A percentile compares a stretch with the other conserved stretches of the same genome.
Conservation (phyloP, 768 basidiomycete genomes). For the Agaricus subrufescens region DNA sequence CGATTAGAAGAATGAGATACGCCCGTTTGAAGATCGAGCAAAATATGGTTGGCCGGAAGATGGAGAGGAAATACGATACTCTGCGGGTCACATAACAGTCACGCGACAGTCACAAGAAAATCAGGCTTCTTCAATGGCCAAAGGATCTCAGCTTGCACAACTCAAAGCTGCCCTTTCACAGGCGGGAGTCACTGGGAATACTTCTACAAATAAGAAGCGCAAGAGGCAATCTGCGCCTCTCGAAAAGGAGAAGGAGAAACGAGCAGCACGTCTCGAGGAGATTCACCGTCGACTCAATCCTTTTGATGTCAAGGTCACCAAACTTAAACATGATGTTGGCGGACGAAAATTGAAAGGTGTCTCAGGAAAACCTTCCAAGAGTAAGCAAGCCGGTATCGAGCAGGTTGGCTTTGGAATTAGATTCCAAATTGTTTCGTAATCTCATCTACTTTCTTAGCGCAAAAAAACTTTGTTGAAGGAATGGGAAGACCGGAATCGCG, state of each 20-base stretch:
- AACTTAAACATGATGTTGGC: constrained; percentile 89
- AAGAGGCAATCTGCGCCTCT: constrained; percentile 47
- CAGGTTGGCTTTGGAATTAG: constrained; percentile 46
- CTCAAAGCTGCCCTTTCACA: constrained; percentile 81
- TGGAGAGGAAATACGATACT: not conserved
- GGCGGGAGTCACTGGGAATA: constrained; percentile 68
- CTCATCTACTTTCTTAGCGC: constrained; percentile 43
- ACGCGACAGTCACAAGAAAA: not conserved
- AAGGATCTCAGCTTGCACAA: constrained; percentile 87
- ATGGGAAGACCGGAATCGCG: constrained; percentile 72
- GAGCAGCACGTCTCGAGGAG: constrained; percentile 71
- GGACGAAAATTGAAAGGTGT: constrained; percentile 84
- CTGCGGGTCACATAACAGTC: not conserved
- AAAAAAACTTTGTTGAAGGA: constrained; percentile 88
- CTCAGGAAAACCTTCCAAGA: constrained; percentile 77
- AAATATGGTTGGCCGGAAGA: not conserved
- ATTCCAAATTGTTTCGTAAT: not conserved
- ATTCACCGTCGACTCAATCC: constrained; percentile 88
- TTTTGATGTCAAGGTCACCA: constrained; percentile 91
- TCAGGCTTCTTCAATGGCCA: constrained; percentile 45
- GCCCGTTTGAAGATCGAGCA: no score
- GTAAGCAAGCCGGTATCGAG: constrained; percentile 88
- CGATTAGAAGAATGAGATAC: no score
- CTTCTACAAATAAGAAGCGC: constrained; percentile 58
- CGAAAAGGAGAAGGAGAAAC: constrained; percentile 82